Conservation (phyloP, 1,139 yeast species). For the Debaryomyces subglobosus region DNA sequence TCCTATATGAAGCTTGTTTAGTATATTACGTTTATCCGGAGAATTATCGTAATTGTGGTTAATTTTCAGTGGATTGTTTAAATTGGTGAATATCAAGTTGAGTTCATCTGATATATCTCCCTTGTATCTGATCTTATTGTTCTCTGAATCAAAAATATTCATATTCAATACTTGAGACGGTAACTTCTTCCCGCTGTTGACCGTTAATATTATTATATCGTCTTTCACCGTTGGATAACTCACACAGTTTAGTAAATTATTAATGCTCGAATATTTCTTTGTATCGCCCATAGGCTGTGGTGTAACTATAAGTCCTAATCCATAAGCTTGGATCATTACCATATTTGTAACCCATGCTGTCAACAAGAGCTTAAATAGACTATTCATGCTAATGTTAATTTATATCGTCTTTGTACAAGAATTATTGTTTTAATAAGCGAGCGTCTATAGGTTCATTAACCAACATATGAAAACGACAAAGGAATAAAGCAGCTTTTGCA, state of each 20-base stretch:
- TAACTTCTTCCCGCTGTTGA: constrained; percentile 33
- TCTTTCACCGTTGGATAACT: constrained; percentile 40
- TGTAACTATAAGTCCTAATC: constrained; percentile 11
- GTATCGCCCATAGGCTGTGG: constrained; percentile 25
- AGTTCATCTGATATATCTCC: constrained; percentile 32
- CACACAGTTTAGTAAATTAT: constrained; percentile 39
- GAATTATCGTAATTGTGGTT: constrained; percentile 10
- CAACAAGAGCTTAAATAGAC: neutral
- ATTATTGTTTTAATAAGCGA: neutral
- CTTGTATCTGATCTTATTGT: constrained; percentile 37
- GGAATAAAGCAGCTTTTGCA: neutral
- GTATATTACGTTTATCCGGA: constrained; percentile 15
- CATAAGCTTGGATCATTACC: constrained; percentile 2
- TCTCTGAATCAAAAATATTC: constrained; percentile 41
- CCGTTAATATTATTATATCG: constrained; percentile 39
- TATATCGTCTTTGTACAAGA: neutral
- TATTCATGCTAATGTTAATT: neutral
- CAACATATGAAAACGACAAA: neutral
- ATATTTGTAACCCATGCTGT: neutral
- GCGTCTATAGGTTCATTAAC: neutral
- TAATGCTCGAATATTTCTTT: constrained; percentile 27
- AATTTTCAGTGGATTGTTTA: constrained; percentile 30
- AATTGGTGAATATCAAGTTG: constrained; percentile 40
- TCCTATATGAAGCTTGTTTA: constrained; percentile 13
- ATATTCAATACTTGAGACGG: constrained; percentile 41